A percentile compares a stretch with the other conserved stretches of the same genome.
Evolutionary conservation across 768 basidiomycete species (phyloP).

Genomic region (Leccinum ochraceum): DNA sequence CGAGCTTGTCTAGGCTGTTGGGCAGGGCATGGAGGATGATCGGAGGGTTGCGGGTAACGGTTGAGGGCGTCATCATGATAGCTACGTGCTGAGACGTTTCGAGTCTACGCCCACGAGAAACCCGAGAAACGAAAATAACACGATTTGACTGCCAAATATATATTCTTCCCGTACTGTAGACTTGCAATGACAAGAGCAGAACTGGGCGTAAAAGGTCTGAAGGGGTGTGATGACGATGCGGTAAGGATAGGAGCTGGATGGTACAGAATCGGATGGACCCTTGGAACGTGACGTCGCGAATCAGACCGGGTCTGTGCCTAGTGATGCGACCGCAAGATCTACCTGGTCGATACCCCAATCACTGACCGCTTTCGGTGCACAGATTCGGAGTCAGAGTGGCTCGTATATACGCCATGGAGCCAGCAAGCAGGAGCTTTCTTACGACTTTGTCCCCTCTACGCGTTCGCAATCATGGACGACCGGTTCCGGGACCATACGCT

Average conservation of each 20-base stretch:
- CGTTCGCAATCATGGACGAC: neutral
- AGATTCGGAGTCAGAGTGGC: neutral
- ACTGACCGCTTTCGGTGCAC: neutral
- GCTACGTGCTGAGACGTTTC: neutral
- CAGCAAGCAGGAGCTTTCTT: neutral
- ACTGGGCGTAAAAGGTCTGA: neutral
- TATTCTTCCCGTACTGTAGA: neutral
- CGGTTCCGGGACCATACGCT: conserved; percentile 8
- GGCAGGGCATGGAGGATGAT: neutral
- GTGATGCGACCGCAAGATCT: neutral
- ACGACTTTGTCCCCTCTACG: neutral
- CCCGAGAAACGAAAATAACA: neutral
- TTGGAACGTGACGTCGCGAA: conserved; percentile 4
- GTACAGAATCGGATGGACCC: neutral
- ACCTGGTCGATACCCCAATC: conserved; percentile 1
- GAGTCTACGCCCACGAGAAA: conserved; percentile 1
- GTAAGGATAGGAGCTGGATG: neutral
- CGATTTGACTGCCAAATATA: neutral
- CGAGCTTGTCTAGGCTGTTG: conserved; percentile 24
- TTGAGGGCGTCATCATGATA: conserved; percentile 11
- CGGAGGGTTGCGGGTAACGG: neutral
- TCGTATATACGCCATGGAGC: neutral
- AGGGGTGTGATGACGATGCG: neutral
- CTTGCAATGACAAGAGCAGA: neutral
- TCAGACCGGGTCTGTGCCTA: conserved; percentile 1